Evolutionary conservation across 208 protist genomes (phyloP), one percentile per base, ranked within the genome.

Genomic region (Trypanosoma theileri): DNA sequence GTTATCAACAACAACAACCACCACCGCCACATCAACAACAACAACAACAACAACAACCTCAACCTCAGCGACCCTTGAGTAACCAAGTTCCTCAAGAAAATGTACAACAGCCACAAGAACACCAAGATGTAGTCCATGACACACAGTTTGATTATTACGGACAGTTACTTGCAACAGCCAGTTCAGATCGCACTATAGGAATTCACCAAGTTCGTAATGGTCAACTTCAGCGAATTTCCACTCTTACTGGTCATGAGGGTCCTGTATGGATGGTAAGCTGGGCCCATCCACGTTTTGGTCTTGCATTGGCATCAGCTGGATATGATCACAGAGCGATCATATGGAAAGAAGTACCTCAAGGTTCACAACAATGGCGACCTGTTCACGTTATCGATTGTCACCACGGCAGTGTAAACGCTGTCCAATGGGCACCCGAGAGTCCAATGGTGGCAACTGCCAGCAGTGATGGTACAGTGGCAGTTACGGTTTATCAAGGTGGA

Each of bases 131-230:
- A 46, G 86, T 97, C 58, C 98, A 99, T 72, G 98, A 99, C 80
- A 95, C 92, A 12, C 97, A 99, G 85, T 91, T 99, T 55, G 97
- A 99, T 78, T 99, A 98, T 79, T 99, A 99, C 77, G 97, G 97
- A 16, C 88, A 98, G 69, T 73, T 91, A n/a, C 79, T 99, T n/a
- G 98, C 98, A 9, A 99, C 98, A 4, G 97, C 94, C 56, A 99
- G 97, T 31, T 98, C 97, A 0, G 98, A 99, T 72, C 78, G 92
- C 40, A 93, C 92, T n/a, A 92, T 99, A 28, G 95, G 95, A 67
- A 95, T 99, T 51, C 98, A 99, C 77, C 80, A 96, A 17, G 86
- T 96, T 16, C 77, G 66, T 42, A 70, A 63, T 4, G 87, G 67
- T 31, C 59, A 82, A 14, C 57, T 82, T 21, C 82, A 82, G 50